Percentiles rank a stretch among this genome's conserved stretches.
Evolutionary conservation across 257 asterid species (phyloP).

Genomic region (Capsicum pubescens): DNA sequence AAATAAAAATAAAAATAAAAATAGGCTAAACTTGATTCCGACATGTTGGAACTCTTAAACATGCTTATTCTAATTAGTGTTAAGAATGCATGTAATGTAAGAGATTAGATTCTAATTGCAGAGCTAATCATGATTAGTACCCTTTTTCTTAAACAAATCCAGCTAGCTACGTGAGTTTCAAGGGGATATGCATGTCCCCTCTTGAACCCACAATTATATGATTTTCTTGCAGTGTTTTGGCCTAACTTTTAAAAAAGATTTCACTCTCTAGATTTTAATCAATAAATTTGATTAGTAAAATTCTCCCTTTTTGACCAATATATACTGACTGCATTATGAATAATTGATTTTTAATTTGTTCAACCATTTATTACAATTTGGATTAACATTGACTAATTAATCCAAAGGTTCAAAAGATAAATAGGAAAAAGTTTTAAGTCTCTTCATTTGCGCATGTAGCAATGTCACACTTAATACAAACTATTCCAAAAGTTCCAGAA

Average conservation of each 20-base stretch:
- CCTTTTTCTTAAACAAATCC: slow-evolving; percentile 28
- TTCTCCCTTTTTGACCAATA: not conserved
- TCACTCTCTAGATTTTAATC: not conserved
- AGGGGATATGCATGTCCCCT: slow-evolving; percentile 28
- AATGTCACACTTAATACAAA: not conserved
- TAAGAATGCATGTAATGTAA: slow-evolving; percentile 41
- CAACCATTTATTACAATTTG: not conserved
- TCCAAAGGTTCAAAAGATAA: not conserved
- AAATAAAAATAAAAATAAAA: slow-evolving; percentile 27
- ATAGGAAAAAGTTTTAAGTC: not conserved
- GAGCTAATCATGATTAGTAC: slow-evolving; percentile 34
- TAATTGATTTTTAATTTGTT: not conserved
- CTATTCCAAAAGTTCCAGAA: not conserved
- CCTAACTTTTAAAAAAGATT: not conserved
- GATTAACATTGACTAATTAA: not conserved
- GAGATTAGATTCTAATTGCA: slow-evolving; percentile 53
- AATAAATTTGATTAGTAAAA: not conserved
- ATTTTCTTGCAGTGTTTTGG: slow-evolving; percentile 9
- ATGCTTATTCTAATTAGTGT: slow-evolving; percentile 46
- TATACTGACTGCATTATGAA: not conserved
- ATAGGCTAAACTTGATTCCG: slow-evolving; percentile 23
- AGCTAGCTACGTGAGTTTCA: slow-evolving; percentile 19
- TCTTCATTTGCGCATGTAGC: slow-evolving; percentile 2
- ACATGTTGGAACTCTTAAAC: slow-evolving; percentile 51
- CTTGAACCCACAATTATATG: slow-evolving; percentile 28